Base-by-base conservation (phyloP, 1,284 basidiomycete species). In the Marasmius oreades region DNA sequence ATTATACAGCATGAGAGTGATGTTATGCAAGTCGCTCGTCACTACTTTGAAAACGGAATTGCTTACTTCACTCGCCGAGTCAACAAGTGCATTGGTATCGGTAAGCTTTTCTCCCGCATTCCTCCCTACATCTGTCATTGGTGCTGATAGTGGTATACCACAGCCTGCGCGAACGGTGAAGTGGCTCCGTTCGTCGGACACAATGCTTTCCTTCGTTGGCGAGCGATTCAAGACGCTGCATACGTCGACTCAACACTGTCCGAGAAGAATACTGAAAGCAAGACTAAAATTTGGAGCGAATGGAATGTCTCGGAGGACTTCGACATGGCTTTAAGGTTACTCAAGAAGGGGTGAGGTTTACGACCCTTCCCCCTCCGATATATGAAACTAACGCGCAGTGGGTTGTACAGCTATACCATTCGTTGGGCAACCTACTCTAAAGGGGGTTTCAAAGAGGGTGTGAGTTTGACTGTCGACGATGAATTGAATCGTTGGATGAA, bases 401-500 rank as follows among this genome's bases (percentile, higher is more conserved):
- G n/a, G 10, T 5, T 24, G 11, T 52, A 28, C 23, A 20, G 22
- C 18, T 24, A 22, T 14, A 42, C 22, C 20, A 37, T 43, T 20
- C 31, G 24, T 53, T 94, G 91, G 92, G 87, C 90, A 5, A 88
- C 88, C 0, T 94, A 94, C 69, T 86, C 83, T 0, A 80, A 89
- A 44, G 82, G 89, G 36, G 88, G 81, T 0, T 95, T 93, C 75
- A 86, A 90, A 70, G 92, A 95, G 65, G 92, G 92, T 62, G 92
- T 95, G n/a, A 90, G 87, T 0, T 75, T 95, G 10, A 88, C 87
- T 0, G 82, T 83, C 58, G 88, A 91, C 47, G 90, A 92, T 64
- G 89, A 90, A 66, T 72, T 90, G 2, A 92, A 92, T 62, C 72
- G 92, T 2, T 94, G 92, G 92, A 88, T 93, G 62, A 94, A 94